Conservation (phyloP, 176 grass and related monocot genomes). For the Coix lacrymajobi region DNA sequence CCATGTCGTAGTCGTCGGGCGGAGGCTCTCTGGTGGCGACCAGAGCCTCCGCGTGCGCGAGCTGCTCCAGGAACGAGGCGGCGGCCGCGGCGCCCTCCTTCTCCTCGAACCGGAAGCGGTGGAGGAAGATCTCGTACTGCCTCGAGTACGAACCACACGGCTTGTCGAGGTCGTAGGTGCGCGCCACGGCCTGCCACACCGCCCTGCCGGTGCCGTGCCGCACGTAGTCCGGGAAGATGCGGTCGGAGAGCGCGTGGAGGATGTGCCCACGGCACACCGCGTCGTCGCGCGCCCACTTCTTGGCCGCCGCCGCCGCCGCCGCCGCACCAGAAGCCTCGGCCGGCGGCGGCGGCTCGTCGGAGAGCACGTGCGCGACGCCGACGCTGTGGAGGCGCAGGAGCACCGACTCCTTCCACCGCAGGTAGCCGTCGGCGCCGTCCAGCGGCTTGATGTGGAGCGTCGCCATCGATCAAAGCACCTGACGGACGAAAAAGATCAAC, state of each 20-base stretch:
- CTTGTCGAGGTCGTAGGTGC: background rate
- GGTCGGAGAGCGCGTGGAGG: conserved; percentile 30
- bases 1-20: background rate
- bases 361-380: conserved; percentile 20
- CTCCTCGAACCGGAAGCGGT: background rate
- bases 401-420: conserved; percentile 42
- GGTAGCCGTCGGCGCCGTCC: conserved; percentile 22
- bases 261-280: conserved; percentile 43
- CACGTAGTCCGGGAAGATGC: conserved; percentile 21
- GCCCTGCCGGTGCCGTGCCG: conserved; percentile 18
- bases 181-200: conserved; percentile 29
- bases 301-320: too few species aligned
- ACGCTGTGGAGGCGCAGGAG: conserved; percentile 27
- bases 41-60: background rate
- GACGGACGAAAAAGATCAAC: background rate
- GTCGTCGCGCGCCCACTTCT: conserved; percentile 22
- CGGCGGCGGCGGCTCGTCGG: background rate
- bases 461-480: background rate
- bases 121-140: background rate
- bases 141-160: background rate
- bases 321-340: background rate
- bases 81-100: background rate
- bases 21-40: background rate
- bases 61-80: conserved; percentile 19
- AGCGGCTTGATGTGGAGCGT: conserved; percentile 1